phyloP scores from a whole-genome alignment of 1,139 yeast genomes.

The Torulaspora pretoriensis region DNA sequence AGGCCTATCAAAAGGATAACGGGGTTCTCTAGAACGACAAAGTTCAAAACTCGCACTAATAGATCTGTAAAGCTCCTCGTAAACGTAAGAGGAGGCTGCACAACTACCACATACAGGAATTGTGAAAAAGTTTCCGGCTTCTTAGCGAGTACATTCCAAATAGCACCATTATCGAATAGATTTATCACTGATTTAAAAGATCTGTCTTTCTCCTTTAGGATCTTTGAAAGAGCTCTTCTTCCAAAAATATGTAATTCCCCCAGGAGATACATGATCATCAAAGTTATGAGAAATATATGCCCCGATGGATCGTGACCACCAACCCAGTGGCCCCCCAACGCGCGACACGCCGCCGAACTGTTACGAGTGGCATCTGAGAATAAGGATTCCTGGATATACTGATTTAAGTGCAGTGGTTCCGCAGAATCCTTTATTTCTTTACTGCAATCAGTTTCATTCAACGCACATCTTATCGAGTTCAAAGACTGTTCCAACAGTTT shows the following conservation, averaged over 20 bases:
- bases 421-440: neutral
- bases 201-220: conserved; percentile 7
- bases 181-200: conserved; percentile 6
- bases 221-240: conserved; percentile 16
- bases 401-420: conserved; percentile 16
- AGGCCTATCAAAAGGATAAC: conserved; percentile 44
- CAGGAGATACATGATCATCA: conserved; percentile 65
- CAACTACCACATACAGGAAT: conserved; percentile 6
- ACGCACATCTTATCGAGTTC: conserved; percentile 10
- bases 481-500: conserved; percentile 8
- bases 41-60: conserved; percentile 23
- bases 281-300: conserved; percentile 76
- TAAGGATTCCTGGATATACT: conserved; percentile 14
- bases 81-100: conserved; percentile 14
- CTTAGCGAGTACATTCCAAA: conserved; percentile 15
- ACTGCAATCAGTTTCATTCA: conserved; percentile 8
- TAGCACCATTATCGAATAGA: conserved; percentile 18
- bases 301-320: conserved; percentile 98
- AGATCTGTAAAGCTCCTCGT: conserved; percentile 9
- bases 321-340: conserved; percentile 65
- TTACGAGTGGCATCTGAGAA: conserved; percentile 15
- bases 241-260: conserved; percentile 53
- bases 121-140: conserved; percentile 12
- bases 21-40: conserved; percentile 40
- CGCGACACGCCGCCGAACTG: conserved; percentile 54